A percentile compares a stretch with the other conserved stretches of the same genome.
These are phyloP conservation scores for Vinca minor DNA, from an alignment of 257 asterid species.

Conservation along the genomic window DNA sequence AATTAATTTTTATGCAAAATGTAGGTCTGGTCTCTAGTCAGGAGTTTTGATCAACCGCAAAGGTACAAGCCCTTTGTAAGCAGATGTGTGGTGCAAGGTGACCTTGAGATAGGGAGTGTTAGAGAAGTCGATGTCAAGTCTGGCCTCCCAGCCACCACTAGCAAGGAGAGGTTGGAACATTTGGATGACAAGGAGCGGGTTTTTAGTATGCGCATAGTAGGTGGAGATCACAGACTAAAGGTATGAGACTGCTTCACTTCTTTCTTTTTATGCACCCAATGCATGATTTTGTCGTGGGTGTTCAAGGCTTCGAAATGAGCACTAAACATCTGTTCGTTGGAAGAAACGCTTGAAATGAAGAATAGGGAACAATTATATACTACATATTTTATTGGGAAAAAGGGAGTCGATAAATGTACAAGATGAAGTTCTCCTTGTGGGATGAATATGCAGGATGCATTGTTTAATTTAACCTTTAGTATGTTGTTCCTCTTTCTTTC, in stretches of 20 bases:
- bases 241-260: constrained; percentile 26
- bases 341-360: neutral
- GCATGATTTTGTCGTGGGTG: neutral
- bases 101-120: constrained; percentile 75
- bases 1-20: neutral
- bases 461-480: neutral
- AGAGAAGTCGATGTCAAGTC: constrained; percentile 79
- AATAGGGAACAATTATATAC: neutral
- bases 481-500: neutral
- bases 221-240: constrained; percentile 91
- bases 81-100: constrained; percentile 66
- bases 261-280: too few species aligned
- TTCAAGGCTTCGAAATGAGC: neutral
- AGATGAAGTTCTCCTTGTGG: neutral
- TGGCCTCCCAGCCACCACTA: constrained; percentile 83
- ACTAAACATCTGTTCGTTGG: neutral
- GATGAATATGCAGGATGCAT: neutral
- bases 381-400: neutral
- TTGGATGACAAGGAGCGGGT: constrained; percentile 77
- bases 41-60: constrained; percentile 92
- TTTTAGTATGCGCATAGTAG: constrained; percentile 73
- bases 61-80: constrained; percentile 89
- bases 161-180: constrained; percentile 76
- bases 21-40: constrained; percentile 84
- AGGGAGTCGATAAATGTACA: neutral